These are phyloP conservation scores for Lichtheimia ramosa DNA, from an alignment of 371 early-diverging fungal species.

Conservation along the genomic window DNA sequence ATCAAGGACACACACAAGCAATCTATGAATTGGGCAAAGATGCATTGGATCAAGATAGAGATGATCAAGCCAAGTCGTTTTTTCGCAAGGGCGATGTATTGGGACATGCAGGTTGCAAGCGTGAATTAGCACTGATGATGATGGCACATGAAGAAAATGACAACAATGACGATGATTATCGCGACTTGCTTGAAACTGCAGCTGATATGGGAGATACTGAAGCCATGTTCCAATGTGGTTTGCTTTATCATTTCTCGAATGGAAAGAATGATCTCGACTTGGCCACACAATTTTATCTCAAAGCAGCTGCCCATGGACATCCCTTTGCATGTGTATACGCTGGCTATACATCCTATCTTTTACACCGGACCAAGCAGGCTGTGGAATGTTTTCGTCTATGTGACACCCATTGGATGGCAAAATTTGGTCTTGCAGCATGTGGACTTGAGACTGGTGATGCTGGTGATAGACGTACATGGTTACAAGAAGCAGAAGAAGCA, in stretches of 20 bases:
- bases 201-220: constrained; percentile 15
- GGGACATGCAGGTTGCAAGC: constrained; percentile 22
- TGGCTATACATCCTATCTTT: constrained; percentile 14
- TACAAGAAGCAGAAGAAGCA: too few species aligned
- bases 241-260: constrained; percentile 10
- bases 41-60: constrained; percentile 5
- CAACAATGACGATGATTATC: background rate
- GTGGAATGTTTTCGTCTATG: too few species aligned
- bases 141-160: constrained; percentile 10
- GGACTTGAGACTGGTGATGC: too few species aligned
- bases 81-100: constrained; percentile 15
- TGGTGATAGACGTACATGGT: too few species aligned
- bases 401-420: constrained; percentile 4
- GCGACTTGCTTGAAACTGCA: constrained; percentile 17
- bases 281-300: constrained; percentile 9
- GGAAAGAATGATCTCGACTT: background rate
- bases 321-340: constrained; percentile 13
- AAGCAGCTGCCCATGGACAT: constrained; percentile 17
- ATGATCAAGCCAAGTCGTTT: constrained; percentile 11
- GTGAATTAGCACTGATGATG: constrained; percentile 21
- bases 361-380: background rate
- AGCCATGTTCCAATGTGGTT: constrained; percentile 18
- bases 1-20: constrained; percentile 18
- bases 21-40: constrained; percentile 17
- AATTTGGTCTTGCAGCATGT: constrained; percentile 6